Evolutionary conservation across 2,329 filamentous ascomycete genomes (phyloP).

Genomic region (Orbilia ellipsospora): DNA sequence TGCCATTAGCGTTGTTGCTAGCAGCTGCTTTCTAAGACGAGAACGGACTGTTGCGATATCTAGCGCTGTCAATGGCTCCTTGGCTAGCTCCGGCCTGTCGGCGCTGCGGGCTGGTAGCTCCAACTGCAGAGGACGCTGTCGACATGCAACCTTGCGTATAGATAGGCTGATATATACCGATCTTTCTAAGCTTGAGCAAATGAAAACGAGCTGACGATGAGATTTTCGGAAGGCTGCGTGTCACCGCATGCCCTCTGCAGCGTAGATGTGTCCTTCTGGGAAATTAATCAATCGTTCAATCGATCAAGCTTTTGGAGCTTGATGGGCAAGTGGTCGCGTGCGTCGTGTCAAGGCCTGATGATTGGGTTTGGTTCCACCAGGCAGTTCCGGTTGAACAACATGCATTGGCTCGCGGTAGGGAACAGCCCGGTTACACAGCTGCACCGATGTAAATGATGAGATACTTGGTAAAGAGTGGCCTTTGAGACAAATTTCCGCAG

Average conservation of each 20-base stretch:
- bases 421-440: not conserved
- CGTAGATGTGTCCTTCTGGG: too few relatives aligned
- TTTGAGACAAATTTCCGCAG: too few relatives aligned
- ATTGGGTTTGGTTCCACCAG: conserved; percentile 16
- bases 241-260: not conserved
- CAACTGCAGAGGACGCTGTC: too few relatives aligned
- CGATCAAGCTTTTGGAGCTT: not conserved
- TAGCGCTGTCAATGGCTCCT: too few relatives aligned
- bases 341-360: not conserved
- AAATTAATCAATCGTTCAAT: not conserved
- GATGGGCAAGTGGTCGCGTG: conserved; percentile 46
- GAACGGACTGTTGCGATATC: too few relatives aligned
- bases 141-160: not conserved
- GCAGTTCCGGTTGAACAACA: conserved; percentile 1
- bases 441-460: too few relatives aligned
- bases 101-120: too few relatives aligned
- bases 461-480: too few relatives aligned
- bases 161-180: not conserved
- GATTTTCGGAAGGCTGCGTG: not conserved
- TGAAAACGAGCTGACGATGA: not conserved
- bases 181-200: not conserved
- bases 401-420: conserved; percentile 2
- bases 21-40: too few relatives aligned
- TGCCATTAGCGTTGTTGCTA: too few relatives aligned
- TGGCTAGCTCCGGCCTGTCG: not conserved